A percentile compares a stretch with the other conserved stretches of the same genome.
phyloP scores from a whole-genome alignment of 805 yeast genomes.

The Monosporozyma aerobia region DNA sequence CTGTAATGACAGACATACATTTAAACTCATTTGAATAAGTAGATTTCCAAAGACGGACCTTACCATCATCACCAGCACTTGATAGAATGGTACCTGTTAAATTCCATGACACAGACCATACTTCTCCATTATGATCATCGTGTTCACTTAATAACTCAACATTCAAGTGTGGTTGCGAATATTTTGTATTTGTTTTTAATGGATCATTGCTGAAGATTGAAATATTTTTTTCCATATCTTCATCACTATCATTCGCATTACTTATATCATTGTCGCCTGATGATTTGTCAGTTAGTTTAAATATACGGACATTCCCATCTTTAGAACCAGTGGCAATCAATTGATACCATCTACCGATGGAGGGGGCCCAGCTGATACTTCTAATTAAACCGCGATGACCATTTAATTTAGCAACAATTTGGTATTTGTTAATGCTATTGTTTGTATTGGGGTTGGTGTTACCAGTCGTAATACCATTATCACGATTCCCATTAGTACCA shows the following conservation, averaged over 20 bases:
- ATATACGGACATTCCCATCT: constrained; percentile 85
- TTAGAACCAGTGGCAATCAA: constrained; percentile 91
- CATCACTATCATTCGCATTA: background rate
- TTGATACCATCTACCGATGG: constrained; percentile 85
- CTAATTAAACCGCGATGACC: constrained; percentile 84
- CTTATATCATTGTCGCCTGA: background rate
- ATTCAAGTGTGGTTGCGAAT: constrained; percentile 21
- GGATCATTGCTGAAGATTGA: background rate
- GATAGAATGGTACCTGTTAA: constrained; percentile 85
- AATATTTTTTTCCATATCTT: background rate
- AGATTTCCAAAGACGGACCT: constrained; percentile 85
- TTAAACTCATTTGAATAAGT: constrained; percentile 78
- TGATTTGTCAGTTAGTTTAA: constrained; percentile 48
- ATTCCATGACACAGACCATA: constrained; percentile 96
- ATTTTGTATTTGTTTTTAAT: background rate
- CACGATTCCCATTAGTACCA: background rate
- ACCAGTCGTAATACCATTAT: background rate
- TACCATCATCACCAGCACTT: constrained; percentile 93
- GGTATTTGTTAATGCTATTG: constrained; percentile 30
- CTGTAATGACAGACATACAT: constrained; percentile 78
- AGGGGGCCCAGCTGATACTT: constrained; percentile 92
- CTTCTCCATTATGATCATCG: constrained; percentile 76
- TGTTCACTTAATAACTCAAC: constrained; percentile 59
- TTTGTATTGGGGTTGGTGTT: background rate
- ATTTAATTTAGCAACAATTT: constrained; percentile 54